Percentiles rank a stretch among this genome's conserved stretches.
These are phyloP conservation scores for Diaporthe sp. DNA, from an alignment of 2,329 filamentous ascomycete species.

Conservation along the genomic window DNA sequence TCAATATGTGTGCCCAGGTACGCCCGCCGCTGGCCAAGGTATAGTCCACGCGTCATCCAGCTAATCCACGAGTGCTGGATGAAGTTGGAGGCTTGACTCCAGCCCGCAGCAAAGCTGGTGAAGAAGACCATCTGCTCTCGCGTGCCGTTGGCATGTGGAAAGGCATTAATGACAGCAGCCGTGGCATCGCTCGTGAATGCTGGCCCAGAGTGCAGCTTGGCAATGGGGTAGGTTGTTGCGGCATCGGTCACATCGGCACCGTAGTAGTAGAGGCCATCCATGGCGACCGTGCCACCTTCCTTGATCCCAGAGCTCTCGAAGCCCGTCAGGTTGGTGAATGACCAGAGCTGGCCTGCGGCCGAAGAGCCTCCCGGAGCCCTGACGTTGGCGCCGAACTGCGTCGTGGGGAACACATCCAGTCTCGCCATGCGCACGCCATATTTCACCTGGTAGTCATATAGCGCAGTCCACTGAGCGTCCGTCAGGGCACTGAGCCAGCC, in stretches of 20 bases:
- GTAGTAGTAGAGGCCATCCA: slow-evolving; percentile 20
- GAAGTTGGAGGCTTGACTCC: slow-evolving; percentile 3
- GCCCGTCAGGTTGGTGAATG: slow-evolving; percentile 1
- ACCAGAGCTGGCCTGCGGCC: not conserved
- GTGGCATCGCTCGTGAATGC: slow-evolving; percentile 17
- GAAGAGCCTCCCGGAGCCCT: slow-evolving; percentile 15
- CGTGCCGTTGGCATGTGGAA: not conserved
- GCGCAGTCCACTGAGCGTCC: slow-evolving; percentile 11
- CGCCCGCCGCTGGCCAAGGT: slow-evolving; percentile 12
- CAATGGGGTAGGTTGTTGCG: not conserved
- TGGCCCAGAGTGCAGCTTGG: slow-evolving; percentile 1
- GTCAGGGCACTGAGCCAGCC: slow-evolving; percentile 19
- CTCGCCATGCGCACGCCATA: slow-evolving; percentile 15
- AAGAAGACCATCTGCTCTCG: slow-evolving; percentile 24
- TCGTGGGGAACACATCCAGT: slow-evolving; percentile 1
- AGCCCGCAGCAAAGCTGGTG: slow-evolving; percentile 12
- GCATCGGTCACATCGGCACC: slow-evolving; percentile 6
- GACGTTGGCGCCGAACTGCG: slow-evolving; percentile 5
- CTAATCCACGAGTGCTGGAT: slow-evolving; percentile 18
- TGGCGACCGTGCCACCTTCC: not conserved
- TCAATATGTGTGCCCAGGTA: slow-evolving; percentile 21
- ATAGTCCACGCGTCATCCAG: slow-evolving; percentile 10
- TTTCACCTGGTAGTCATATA: slow-evolving; percentile 15
- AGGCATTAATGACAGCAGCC: slow-evolving; percentile 2
- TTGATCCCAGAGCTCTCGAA: slow-evolving; percentile 18